Evolutionary conservation across 2,329 filamentous ascomycete genomes (phyloP).

Genomic region (Drechslerella coelobrocha): DNA sequence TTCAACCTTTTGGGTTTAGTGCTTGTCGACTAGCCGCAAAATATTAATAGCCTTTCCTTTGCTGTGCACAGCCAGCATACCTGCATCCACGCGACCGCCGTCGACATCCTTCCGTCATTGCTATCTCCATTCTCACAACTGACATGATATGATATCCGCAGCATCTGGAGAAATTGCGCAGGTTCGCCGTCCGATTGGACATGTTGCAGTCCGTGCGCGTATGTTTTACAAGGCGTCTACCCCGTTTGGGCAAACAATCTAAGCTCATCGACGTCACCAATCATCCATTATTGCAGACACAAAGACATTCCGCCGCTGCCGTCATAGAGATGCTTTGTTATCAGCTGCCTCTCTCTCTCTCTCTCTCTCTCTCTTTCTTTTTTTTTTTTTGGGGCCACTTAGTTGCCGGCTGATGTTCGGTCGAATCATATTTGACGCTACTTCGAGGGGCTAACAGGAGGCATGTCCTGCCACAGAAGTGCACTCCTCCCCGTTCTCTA

Average conservation of each 20-base stretch:
- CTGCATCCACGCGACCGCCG: background rate
- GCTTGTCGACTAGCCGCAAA: background rate
- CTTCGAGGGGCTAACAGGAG: too few relatives aligned
- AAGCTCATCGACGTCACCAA: background rate
- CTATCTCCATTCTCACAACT: background rate
- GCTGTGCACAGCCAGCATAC: background rate
- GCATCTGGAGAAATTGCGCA: background rate
- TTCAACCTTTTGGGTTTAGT: background rate
- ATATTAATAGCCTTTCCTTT: background rate
- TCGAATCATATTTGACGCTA: too few relatives aligned
- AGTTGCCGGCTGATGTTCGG: too few relatives aligned
- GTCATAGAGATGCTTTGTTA: too few relatives aligned
- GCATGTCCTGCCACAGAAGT: too few relatives aligned
- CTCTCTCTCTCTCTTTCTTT: too few relatives aligned
- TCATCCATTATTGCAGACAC: too few relatives aligned
- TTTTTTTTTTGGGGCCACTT: too few relatives aligned
- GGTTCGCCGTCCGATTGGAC: constrained; percentile 7
- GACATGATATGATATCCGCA: constrained; percentile 7
- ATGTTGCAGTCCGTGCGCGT: constrained; percentile 7
- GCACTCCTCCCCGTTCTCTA: background rate
- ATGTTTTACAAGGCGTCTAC: background rate
- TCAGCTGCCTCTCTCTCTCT: too few relatives aligned
- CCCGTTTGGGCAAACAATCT: too few relatives aligned
- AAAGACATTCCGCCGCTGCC: too few relatives aligned
- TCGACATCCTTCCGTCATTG: background rate